phyloP scores from a whole-genome alignment of 177 flowering plant species.

The Telopea speciosissima region DNA sequence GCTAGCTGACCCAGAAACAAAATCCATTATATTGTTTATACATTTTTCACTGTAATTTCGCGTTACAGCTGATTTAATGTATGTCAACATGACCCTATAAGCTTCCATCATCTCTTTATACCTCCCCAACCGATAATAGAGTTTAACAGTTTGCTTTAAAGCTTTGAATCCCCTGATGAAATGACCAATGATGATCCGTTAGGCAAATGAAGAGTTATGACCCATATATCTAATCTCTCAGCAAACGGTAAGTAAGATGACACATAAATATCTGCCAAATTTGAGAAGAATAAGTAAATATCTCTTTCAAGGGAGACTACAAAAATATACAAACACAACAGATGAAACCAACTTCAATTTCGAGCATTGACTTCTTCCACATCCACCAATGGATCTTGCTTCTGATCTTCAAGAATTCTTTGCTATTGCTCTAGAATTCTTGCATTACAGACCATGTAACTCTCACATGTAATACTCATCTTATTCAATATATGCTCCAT shows the following conservation, averaged over 20 bases:
- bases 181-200: slow-evolving; percentile 1
- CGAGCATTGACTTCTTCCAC: too few species aligned
- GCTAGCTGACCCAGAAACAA: slow-evolving; percentile 96
- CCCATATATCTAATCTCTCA: background rate
- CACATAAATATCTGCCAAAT: background rate
- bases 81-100: slow-evolving; percentile 91
- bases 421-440: too few species aligned
- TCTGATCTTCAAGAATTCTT: too few species aligned
- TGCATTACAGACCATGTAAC: too few species aligned
- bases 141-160: slow-evolving; percentile 95
- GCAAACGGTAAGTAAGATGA: background rate
- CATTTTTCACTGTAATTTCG: slow-evolving; percentile 99
- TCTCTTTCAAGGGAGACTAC: too few species aligned
- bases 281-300: too few species aligned
- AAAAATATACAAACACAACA: background rate
- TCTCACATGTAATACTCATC: too few species aligned
- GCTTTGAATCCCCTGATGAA: slow-evolving; percentile 93
- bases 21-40: slow-evolving; percentile 97
- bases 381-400: too few species aligned
- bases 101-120: slow-evolving; percentile 96
- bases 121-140: slow-evolving; percentile 80
- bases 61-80: slow-evolving; percentile 96
- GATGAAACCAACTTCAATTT: background rate
- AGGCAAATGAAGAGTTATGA: background rate
- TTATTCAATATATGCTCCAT: too few species aligned